These are phyloP conservation scores for Mytilinidion resinicola DNA, from an alignment of 495 filamentous ascomycete genomes.

Conservation along the genomic window DNA sequence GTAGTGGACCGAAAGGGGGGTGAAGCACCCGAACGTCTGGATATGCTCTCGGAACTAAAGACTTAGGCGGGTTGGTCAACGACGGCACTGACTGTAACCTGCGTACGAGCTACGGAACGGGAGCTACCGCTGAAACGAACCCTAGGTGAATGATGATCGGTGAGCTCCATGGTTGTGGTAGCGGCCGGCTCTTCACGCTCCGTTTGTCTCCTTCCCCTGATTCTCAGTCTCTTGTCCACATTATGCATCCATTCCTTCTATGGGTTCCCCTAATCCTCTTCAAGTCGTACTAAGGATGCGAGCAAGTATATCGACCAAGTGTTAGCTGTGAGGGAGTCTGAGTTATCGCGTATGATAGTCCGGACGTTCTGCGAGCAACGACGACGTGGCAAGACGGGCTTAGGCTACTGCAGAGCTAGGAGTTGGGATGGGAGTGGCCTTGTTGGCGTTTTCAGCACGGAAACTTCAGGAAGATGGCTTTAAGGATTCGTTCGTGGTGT, in stretches of 20 bases:
- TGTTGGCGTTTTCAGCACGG: too few relatives aligned
- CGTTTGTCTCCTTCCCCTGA: background rate
- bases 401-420: too few relatives aligned
- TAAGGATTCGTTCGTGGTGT: too few relatives aligned
- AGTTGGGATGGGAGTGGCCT: too few relatives aligned
- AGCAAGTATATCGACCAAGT: too few relatives aligned
- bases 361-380: too few relatives aligned
- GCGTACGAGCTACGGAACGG: slow-evolving; percentile 1
- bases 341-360: too few relatives aligned
- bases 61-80: background rate
- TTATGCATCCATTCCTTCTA: background rate
- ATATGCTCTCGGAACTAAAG: slow-evolving; percentile 7
- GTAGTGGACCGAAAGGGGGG: background rate
- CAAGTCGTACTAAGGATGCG: too few relatives aligned
- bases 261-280: too few relatives aligned
- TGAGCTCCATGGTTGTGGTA: background rate
- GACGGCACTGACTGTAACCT: background rate
- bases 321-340: too few relatives aligned
- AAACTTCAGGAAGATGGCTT: too few relatives aligned
- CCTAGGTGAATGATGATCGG: background rate
- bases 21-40: background rate
- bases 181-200: background rate
- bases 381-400: too few relatives aligned
- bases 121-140: background rate
- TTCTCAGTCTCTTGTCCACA: background rate